phyloP scores from a whole-genome alignment of 2,329 filamentous ascomycete genomes.

The Diaporthe ampelina region DNA sequence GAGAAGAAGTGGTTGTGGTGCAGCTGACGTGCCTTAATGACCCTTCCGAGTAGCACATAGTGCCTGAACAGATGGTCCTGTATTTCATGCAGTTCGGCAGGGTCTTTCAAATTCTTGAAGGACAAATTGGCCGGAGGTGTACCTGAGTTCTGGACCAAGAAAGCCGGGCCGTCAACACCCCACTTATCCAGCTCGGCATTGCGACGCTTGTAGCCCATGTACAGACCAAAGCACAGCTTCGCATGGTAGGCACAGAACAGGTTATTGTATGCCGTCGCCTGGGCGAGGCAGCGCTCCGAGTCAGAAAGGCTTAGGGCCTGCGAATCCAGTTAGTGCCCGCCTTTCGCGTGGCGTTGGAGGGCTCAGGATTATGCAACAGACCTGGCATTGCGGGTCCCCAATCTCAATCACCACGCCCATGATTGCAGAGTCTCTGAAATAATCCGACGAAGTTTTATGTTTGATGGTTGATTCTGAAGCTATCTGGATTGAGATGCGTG shows the following conservation, averaged over 20 bases:
- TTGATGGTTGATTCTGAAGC: neutral
- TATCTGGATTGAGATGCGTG: neutral
- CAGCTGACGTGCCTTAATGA: slow-evolving; percentile 42
- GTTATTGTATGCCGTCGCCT: slow-evolving; percentile 56
- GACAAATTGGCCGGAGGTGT: slow-evolving; percentile 55
- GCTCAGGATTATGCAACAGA: neutral
- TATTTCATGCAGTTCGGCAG: slow-evolving; percentile 53
- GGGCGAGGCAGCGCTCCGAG: slow-evolving; percentile 50
- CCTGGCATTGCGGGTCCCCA: slow-evolving; percentile 17
- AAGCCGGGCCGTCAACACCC: slow-evolving; percentile 51
- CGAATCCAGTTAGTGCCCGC: neutral
- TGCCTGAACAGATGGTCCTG: slow-evolving; percentile 56
- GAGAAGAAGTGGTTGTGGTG: slow-evolving; percentile 50
- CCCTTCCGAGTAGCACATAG: slow-evolving; percentile 47
- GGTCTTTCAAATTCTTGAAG: slow-evolving; percentile 55
- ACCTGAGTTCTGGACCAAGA: slow-evolving; percentile 50
- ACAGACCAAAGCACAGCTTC: slow-evolving; percentile 59
- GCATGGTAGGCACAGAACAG: slow-evolving; percentile 59
- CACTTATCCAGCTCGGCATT: slow-evolving; percentile 59
- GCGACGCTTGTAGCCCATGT: slow-evolving; percentile 63
- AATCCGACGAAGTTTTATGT: neutral
- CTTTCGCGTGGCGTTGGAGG: neutral
- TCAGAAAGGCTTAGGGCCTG: slow-evolving; percentile 54
- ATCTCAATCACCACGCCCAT: slow-evolving; percentile 4
- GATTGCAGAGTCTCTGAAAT: neutral